Evolutionary conservation across 176 grass and related monocot species (phyloP).

Genomic region (bread wheat (Triticum aestivum)): IWGSC_CS_RefSeq_v2.1 NC_057812.1:126899486-126899985

Average conservation of each 20-base stretch:
- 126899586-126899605: slow-evolving; percentile 12
- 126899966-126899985: slow-evolving; percentile 23
- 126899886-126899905: slow-evolving; percentile 25
- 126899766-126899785: no score
- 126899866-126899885: not conserved
- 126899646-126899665: slow-evolving; percentile 16
- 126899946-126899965: slow-evolving; percentile 7
- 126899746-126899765: no score
- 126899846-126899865: not conserved
- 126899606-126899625: slow-evolving; percentile 12
- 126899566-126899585: slow-evolving; percentile 27
- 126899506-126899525: slow-evolving; percentile 21
- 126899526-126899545: slow-evolving; percentile 33
- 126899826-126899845: not conserved
- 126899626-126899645: slow-evolving; percentile 28
- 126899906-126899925: slow-evolving; percentile 4
- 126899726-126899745: no score
- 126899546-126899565: slow-evolving; percentile 12
- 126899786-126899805: no score
- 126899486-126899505: no score
- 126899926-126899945: not conserved
- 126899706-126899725: no score
- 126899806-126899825: no score
- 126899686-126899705: no score
- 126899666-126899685: not conserved